These are phyloP conservation scores for Cryptosporidium baileyi DNA, from an alignment of 169 alveolate genomes.

Conservation along the genomic window DNA sequence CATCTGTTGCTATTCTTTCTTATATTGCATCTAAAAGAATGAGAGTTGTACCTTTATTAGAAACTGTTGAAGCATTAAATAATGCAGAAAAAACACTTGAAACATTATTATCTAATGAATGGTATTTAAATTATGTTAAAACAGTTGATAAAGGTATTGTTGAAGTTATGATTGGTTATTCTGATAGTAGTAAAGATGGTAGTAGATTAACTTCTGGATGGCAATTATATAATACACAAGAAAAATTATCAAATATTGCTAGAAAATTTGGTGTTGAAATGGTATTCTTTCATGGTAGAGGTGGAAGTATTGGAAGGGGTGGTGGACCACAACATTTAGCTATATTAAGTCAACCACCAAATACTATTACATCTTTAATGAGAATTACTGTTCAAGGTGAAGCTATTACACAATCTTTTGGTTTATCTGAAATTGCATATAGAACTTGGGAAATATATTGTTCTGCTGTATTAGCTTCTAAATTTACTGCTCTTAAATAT, in stretches of 20 bases:
- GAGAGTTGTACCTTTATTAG: constrained; percentile 83
- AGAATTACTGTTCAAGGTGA: constrained; percentile 84
- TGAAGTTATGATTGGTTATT: constrained; percentile 86
- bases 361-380: constrained; percentile 79
- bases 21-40: constrained; percentile 58
- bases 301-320: constrained; percentile 85
- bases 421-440: constrained; percentile 75
- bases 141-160: constrained; percentile 74
- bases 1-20: constrained; percentile 52
- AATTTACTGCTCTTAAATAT: not conserved
- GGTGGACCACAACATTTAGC: constrained; percentile 87
- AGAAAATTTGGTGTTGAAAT: constrained; percentile 75
- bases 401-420: constrained; percentile 77
- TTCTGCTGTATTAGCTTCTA: constrained; percentile 79
- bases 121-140: constrained; percentile 79
- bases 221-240: constrained; percentile 84
- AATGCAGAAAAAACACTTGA: constrained; percentile 78
- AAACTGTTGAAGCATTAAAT: constrained; percentile 81
- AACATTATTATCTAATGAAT: constrained; percentile 75
- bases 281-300: constrained; percentile 85
- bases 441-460: constrained; percentile 81
- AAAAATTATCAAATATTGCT: constrained; percentile 75
- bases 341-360: constrained; percentile 82
- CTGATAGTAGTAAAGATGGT: constrained; percentile 87
- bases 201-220: constrained; percentile 84